Evolutionary conservation across 805 yeast genomes (phyloP), one percentile per base, ranked within the genome.

Genomic region (Hanseniaspora hatyaiensis): DNA sequence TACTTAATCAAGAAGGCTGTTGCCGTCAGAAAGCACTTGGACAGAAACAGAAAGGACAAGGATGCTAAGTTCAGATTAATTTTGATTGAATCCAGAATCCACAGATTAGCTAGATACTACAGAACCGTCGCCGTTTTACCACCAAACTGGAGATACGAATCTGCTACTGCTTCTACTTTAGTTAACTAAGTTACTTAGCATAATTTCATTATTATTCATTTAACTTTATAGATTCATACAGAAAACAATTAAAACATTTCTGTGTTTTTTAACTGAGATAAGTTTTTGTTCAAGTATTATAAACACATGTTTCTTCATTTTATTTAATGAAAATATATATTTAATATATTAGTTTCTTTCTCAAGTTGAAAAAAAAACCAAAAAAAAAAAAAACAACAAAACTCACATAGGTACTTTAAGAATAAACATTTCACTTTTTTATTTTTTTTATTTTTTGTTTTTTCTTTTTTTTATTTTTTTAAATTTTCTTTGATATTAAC

Each of bases 141-240:
- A 65, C 97, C 99, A 71, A 88, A 83, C 92, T 92, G 99, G 99
- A 92, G 92, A 79, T 92, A 84, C 94, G 99, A 92, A 80, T 89
- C 98, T 63, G 95, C 98, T 70, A 92, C 98, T 69, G 99, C 99
- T 69, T 92, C 98, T 66, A 94, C 99, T 73, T 81, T 92, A 74
- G 99, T 92, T 68, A 89, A 89, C 84, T 92, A 87, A 74, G 68
- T 65, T 64, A 56, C 53, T 51, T 57, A n/a, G n/a, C n/a, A n/a
- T n/a, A n/a, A n/a, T n/a, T n/a, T n/a, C n/a, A n/a, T n/a, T n/a
- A n/a, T 44, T 46, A 51, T 37, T 53, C 54, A 56, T 57, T 51
- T 51, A 53, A 49, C 53, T 38, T 39, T 37, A 43, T 50, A 40
- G 31, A 52, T 50, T 50, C n/a, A 12, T 29, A 19, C 31, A 24